These are phyloP conservation scores for Neurospora intermedia DNA, from an alignment of 495 filamentous ascomycete genomes.

Conservation along the genomic window DNA sequence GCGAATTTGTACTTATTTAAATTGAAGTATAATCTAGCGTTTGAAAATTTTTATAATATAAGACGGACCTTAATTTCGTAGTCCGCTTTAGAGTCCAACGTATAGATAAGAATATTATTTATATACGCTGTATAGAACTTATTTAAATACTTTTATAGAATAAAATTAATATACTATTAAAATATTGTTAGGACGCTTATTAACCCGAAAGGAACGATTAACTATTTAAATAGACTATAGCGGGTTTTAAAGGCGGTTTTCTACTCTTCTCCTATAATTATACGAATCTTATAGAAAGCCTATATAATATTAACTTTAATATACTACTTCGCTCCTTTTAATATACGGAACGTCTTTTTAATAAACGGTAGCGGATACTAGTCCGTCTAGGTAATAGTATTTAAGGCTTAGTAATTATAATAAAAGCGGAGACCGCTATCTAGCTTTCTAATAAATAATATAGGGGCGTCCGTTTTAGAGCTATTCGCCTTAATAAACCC, in stretches of 20 bases:
- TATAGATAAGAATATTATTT: not conserved
- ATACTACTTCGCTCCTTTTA: no score
- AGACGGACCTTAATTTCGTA: not conserved
- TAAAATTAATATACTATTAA: not conserved
- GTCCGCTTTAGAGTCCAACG: not conserved
- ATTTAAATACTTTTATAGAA: not conserved
- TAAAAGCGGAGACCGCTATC: no score
- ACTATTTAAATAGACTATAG: not conserved
- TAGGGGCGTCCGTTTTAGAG: no score
- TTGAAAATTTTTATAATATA: accelerated
- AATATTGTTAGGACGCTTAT: accelerated
- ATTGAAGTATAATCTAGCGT: not conserved
- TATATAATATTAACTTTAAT: no score
- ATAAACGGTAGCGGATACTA: no score
- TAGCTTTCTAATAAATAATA: no score
- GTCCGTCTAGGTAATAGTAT: no score
- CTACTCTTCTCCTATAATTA: not conserved
- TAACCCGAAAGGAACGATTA: not conserved
- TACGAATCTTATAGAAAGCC: no score
- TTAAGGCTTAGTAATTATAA: no score
- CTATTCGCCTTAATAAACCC: no score
- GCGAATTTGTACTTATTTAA: not conserved
- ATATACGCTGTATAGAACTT: not conserved
- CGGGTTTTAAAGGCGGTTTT: not conserved
- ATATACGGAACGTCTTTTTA: no score